Evolutionary conservation across 345 rosid genomes (phyloP).

Genomic region (Pugionium dolabratum): DNA sequence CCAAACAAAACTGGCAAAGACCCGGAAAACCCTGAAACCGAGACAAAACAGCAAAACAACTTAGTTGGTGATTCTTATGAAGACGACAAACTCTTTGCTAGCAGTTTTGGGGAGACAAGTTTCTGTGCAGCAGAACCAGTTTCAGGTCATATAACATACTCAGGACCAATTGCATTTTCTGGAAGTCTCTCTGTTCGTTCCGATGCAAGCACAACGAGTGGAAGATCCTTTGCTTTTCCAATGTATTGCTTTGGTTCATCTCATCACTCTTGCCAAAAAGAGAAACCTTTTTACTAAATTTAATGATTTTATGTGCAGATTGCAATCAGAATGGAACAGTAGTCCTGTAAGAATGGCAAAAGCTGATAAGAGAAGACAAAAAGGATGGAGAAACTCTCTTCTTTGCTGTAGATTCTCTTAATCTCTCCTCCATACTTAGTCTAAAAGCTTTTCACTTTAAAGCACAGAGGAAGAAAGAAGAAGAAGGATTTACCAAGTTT

Average conservation of each 20-base stretch:
- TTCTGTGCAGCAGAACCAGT: slow-evolving; percentile 65
- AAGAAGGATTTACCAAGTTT: slow-evolving; percentile 24
- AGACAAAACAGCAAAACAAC: not conserved
- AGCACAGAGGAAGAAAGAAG: slow-evolving; percentile 26
- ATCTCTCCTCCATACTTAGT: slow-evolving; percentile 21
- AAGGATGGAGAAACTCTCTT: slow-evolving; percentile 63
- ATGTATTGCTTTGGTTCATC: slow-evolving; percentile 44
- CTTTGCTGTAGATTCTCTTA: slow-evolving; percentile 89
- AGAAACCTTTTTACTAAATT: not conserved
- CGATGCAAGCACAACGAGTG: slow-evolving; percentile 90
- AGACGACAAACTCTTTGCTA: slow-evolving; percentile 32
- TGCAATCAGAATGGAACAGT: slow-evolving; percentile 88
- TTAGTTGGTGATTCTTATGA: slow-evolving; percentile 23
- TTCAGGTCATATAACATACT: slow-evolving; percentile 61
- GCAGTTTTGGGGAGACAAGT: slow-evolving; percentile 61
- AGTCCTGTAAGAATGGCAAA: slow-evolving; percentile 91
- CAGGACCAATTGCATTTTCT: slow-evolving; percentile 62
- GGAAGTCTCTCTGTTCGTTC: slow-evolving; percentile 85
- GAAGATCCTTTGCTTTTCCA: slow-evolving; percentile 93
- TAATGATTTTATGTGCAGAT: slow-evolving; percentile 46
- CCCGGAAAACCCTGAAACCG: slow-evolving; percentile 23
- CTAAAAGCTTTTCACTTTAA: slow-evolving; percentile 32
- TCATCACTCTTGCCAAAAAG: not conserved
- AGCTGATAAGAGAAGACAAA: slow-evolving; percentile 64
- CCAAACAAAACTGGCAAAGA: slow-evolving; percentile 13